phyloP scores from a whole-genome alignment of 495 filamentous ascomycete genomes.

The Penicillium cinerascens region DNA sequence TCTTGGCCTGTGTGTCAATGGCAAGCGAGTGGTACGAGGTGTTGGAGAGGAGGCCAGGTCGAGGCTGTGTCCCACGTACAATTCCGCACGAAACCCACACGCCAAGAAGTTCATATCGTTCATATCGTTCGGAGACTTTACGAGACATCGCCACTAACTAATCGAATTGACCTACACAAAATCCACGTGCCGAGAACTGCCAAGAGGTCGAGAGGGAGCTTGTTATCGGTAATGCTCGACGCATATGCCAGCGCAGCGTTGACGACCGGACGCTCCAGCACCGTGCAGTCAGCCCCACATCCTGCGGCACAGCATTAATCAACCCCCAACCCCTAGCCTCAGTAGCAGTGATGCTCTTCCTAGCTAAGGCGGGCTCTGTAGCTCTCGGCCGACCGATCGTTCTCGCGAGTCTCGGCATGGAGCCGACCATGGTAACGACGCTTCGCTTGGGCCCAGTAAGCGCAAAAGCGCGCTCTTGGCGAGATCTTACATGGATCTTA shows the following conservation, averaged over 20 bases:
- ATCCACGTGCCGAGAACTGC: not conserved
- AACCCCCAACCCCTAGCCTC: constrained; percentile 62
- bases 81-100: too few relatives aligned
- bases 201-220: not conserved
- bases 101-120: too few relatives aligned
- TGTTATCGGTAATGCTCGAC: constrained; percentile 3
- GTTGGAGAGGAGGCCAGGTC: not conserved
- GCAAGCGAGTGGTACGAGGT: not conserved
- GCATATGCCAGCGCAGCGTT: constrained; percentile 49
- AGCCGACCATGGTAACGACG: constrained; percentile 63
- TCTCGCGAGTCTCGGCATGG: constrained; percentile 59
- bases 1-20: not conserved
- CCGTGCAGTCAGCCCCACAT: constrained; percentile 22
- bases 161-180: not conserved
- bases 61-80: not conserved
- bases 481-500: not conserved
- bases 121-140: too few relatives aligned
- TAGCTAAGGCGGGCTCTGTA: constrained; percentile 62
- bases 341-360: constrained; percentile 47
- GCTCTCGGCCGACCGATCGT: constrained; percentile 60
- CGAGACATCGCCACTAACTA: not conserved
- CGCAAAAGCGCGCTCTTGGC: constrained; percentile 47
- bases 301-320: constrained; percentile 55
- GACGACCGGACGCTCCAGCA: constrained; percentile 18
- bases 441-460: constrained; percentile 64